phyloP scores from a whole-genome alignment of 2,329 filamentous ascomycete species.

The Aspergillus ustus region DNA sequence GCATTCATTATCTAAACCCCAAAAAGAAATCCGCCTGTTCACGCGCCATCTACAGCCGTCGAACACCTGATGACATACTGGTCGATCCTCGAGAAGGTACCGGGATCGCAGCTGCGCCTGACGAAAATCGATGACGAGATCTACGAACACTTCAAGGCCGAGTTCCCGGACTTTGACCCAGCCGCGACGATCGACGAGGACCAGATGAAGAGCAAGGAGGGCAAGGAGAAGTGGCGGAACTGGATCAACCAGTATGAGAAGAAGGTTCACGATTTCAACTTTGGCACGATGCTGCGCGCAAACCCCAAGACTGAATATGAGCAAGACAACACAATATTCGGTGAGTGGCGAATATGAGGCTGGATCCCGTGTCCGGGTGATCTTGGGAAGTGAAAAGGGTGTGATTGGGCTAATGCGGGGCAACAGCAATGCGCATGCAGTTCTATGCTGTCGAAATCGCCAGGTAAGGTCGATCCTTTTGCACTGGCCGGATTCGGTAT shows the following conservation, averaged over 20 bases:
- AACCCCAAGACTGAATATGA: slow-evolving; percentile 83
- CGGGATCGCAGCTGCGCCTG: slow-evolving; percentile 83
- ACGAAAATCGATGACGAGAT: slow-evolving; percentile 97
- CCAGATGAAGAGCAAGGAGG: slow-evolving; percentile 94
- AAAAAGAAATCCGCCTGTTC: background rate
- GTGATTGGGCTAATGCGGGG: slow-evolving; percentile 19
- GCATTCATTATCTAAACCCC: background rate
- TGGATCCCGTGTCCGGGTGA: background rate
- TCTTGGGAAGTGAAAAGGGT: background rate
- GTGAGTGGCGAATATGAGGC: slow-evolving; percentile 51
- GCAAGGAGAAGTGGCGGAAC: slow-evolving; percentile 92
- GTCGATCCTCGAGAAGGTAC: slow-evolving; percentile 88
- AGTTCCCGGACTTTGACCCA: slow-evolving; percentile 93
- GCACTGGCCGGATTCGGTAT: background rate
- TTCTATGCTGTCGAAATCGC: slow-evolving; percentile 80
- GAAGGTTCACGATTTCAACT: slow-evolving; percentile 96
- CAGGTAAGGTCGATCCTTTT: slow-evolving; percentile 54
- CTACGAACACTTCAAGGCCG: slow-evolving; percentile 80
- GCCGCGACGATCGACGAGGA: slow-evolving; percentile 82
- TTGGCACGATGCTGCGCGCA: slow-evolving; percentile 87
- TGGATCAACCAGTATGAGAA: slow-evolving; percentile 96
- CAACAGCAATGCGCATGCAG: slow-evolving; percentile 71
- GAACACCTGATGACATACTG: slow-evolving; percentile 98
- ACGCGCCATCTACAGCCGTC: slow-evolving; percentile 61
- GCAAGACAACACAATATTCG: slow-evolving; percentile 88